Evolutionary conservation across 208 protist genomes (phyloP).

Genomic region (Trypanosoma brucei): DNA sequence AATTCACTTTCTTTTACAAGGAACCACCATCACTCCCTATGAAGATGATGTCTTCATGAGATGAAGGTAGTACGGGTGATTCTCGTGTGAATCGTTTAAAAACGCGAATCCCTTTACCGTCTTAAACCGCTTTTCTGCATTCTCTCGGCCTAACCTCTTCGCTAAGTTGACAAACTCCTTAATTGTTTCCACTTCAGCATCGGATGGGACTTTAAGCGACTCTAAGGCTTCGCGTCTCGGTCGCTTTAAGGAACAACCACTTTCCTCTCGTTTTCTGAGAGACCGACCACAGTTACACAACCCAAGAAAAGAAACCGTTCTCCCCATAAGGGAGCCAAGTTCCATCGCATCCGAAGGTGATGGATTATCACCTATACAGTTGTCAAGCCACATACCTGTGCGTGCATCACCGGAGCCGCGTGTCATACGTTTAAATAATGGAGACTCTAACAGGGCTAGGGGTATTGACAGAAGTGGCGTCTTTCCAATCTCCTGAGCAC

Average conservation of each 20-base stretch:
- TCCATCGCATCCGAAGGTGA: constrained; percentile 38
- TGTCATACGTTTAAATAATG: constrained; percentile 49
- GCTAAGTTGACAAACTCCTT: constrained; percentile 65
- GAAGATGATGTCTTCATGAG: constrained; percentile 21
- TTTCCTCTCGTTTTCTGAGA: constrained; percentile 19
- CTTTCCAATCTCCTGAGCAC: constrained; percentile 15
- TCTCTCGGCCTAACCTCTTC: constrained; percentile 50
- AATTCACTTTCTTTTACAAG: too few relatives aligned
- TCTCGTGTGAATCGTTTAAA: constrained; percentile 54
- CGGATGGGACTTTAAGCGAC: constrained; percentile 37
- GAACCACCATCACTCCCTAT: too few relatives aligned
- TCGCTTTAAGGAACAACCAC: constrained; percentile 4
- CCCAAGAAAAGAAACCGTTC: constrained; percentile 33
- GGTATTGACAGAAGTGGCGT: constrained; percentile 44
- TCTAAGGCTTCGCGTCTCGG: constrained; percentile 17
- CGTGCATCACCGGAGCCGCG: constrained; percentile 24
- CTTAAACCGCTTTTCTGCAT: constrained; percentile 60
- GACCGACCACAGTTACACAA: constrained; percentile 49
- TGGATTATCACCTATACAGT: constrained; percentile 37
- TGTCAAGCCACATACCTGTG: constrained; percentile 70
- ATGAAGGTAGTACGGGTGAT: constrained; percentile 74
- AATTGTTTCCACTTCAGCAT: constrained; percentile 56
- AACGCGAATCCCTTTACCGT: constrained; percentile 79
- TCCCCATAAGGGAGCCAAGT: constrained; percentile 42
- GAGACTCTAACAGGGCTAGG: constrained; percentile 43